Evolutionary conservation across 345 rosid genomes (phyloP).

Genomic region (Rhodamnia rubescens): DNA sequence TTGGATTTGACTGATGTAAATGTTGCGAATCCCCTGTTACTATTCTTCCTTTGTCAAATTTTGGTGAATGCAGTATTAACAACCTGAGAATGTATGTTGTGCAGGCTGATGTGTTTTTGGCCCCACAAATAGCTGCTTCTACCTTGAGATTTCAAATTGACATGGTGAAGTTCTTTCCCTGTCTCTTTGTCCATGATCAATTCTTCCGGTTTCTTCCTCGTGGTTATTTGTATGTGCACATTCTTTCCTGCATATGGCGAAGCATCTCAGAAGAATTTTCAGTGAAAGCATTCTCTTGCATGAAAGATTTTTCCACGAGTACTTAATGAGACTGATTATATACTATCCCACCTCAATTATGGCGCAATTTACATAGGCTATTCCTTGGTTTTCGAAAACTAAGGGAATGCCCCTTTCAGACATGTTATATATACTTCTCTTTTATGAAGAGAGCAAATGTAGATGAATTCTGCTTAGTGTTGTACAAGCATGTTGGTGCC

Average conservation of each 20-base stretch:
- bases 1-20: neutral
- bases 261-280: neutral
- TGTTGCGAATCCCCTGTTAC: neutral
- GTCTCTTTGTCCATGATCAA: neutral
- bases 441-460: neutral
- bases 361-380: neutral
- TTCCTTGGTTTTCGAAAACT: neutral
- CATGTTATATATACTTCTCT: neutral
- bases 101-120: slow-evolving; percentile 56
- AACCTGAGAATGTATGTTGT: neutral
- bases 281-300: neutral
- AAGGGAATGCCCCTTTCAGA: neutral
- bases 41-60: neutral
- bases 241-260: neutral
- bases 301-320: neutral
- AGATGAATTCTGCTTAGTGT: neutral
- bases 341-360: neutral
- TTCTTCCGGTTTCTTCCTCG: neutral
- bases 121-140: slow-evolving; percentile 38
- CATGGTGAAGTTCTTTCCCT: slow-evolving; percentile 19
- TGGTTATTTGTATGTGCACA: neutral
- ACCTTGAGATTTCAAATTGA: slow-evolving; percentile 21
- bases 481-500: neutral
- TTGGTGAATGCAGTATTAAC: neutral
- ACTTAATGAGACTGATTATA: neutral